These are phyloP conservation scores for Aureobasidium sp. DNA, from an alignment of 2,329 filamentous ascomycete species.

Conservation along the genomic window DNA sequence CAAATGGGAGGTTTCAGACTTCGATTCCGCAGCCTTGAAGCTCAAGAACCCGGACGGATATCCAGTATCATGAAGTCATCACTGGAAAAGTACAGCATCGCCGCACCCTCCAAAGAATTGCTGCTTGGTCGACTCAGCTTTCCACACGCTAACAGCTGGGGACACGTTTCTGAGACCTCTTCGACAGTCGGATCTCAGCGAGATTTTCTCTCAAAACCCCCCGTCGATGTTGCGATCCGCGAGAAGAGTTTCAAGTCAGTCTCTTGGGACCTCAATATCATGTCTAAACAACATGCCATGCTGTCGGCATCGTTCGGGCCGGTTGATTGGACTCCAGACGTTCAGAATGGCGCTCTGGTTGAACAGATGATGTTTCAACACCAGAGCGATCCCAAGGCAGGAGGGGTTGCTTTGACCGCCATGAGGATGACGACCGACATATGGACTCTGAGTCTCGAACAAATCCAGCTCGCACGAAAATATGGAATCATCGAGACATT, in stretches of 20 bases:
- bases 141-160: not conserved
- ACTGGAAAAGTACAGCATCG: not conserved
- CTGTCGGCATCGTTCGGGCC: not conserved
- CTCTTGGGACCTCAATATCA: not conserved
- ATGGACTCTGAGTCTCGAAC: not conserved
- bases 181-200: not conserved
- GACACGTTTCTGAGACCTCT: not conserved
- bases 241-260: slow-evolving; percentile 1
- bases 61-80: not conserved
- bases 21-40: not conserved
- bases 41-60: not conserved
- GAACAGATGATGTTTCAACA: not conserved
- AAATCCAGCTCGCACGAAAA: not conserved
- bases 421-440: not conserved
- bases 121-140: not conserved
- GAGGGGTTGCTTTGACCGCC: not conserved
- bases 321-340: not conserved
- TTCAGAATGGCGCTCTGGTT: not conserved
- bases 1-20: slow-evolving; percentile 1
- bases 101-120: not conserved
- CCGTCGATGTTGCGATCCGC: not conserved
- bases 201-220: not conserved
- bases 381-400: not conserved
- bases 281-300: not conserved
- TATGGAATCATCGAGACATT: not conserved